Evolutionary conservation across 495 filamentous ascomycete species (phyloP), one percentile per base, ranked within the genome.

Genomic region (Hamigera avellanea): DNA sequence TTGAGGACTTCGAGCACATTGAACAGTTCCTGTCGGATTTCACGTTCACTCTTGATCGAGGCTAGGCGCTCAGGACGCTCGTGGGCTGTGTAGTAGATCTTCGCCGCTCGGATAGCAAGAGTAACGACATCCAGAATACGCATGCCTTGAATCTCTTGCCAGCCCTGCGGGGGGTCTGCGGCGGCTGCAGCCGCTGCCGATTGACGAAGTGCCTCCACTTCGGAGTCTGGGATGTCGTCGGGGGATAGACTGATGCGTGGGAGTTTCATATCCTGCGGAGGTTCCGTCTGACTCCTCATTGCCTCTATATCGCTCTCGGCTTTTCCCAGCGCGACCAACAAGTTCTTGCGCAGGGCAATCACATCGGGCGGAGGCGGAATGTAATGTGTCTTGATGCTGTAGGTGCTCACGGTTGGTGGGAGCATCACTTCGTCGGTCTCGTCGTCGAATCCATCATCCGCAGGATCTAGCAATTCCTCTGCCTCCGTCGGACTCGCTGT

Each of bases 341-440:
- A 66, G 45, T 88, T 83, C 16, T 75, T 65, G 33, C 87, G 78
- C 19, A 96, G 62, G 37, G 86, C 76, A 14, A 77, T 63, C 27
- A 87, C 68, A 35, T 88, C 80, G 25, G 91, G 93, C 14, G 89
- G 85, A 3, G 81, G 88, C n/a, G 83, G 78, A 21, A 95, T 70
- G 33, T 81, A 79, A 43, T 87, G 88, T 21, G 83, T 80, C 45
- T 83, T 81, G 45, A 87, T 79, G 43, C 80, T 91, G 57, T 96
- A 98, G 6, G 93, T 96, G 64, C 87, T 95, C 7, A 86, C 86
- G 0, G 91, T 98, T 2, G 91, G 91, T 4, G 91, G 91, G 10
- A 95, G 76, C 80, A 98, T 89, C 26, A 75, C 64, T 17, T 71
- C 64, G 13, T 80, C 75, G 1, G 76, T 67, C 25, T 73, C 72